Evolutionary conservation across 306 rosid genomes (phyloP).

Genomic region (Begonia fuchsioides): DNA sequence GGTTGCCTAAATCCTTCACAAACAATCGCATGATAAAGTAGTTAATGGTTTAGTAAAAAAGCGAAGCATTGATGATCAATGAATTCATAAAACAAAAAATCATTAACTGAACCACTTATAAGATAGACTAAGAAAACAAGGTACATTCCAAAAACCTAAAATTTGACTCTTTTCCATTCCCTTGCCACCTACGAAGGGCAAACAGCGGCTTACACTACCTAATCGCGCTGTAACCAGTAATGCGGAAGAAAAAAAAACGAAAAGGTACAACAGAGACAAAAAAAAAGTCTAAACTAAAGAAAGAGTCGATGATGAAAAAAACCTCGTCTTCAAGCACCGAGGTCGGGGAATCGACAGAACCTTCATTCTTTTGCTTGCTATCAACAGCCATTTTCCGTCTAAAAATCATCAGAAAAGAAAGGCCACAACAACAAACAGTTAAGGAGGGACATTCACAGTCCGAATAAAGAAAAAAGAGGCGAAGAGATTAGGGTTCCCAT

Average conservation of each 20-base stretch:
- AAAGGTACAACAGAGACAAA: not conserved
- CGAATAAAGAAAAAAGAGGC: too few species aligned
- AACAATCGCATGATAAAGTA: not conserved
- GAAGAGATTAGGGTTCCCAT: too few species aligned
- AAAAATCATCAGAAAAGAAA: too few species aligned
- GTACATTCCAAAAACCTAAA: not conserved
- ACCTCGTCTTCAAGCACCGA: constrained; percentile 86
- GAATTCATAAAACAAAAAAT: too few species aligned
- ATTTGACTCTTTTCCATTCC: not conserved
- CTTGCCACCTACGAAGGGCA: not conserved
- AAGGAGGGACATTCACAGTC: too few species aligned
- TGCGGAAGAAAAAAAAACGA: not conserved
- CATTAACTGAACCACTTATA: too few species aligned
- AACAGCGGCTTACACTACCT: not conserved
- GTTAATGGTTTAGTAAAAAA: too few species aligned
- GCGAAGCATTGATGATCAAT: not conserved
- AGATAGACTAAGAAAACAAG: too few species aligned
- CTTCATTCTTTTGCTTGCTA: constrained; percentile 21
- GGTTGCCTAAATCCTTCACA: constrained; percentile 30
- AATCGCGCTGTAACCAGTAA: too few species aligned
- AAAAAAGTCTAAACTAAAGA: not conserved
- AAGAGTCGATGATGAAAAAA: not conserved
- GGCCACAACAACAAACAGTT: too few species aligned
- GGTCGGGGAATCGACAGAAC: constrained; percentile 56
- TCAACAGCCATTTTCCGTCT: constrained; percentile 33